These are phyloP conservation scores for Moesziomyces aphidis DNA, from an alignment of 1,284 basidiomycete species.

Conservation along the genomic window DNA sequence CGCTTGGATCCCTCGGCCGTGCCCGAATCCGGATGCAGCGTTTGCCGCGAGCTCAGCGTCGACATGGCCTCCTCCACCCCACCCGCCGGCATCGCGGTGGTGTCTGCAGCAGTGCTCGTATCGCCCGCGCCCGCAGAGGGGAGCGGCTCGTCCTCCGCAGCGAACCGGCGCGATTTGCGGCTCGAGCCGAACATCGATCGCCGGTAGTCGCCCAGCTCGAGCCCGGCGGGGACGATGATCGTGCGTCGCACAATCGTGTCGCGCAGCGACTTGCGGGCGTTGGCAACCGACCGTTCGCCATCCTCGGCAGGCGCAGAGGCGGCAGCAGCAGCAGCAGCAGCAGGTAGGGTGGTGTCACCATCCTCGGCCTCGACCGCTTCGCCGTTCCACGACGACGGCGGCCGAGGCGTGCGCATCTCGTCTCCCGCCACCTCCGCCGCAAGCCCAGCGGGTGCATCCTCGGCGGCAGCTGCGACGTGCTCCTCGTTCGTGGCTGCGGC, in stretches of 20 bases:
- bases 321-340: not conserved
- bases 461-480: too few species aligned
- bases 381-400: not conserved
- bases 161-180: slow-evolving; percentile 49
- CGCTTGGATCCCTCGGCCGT: slow-evolving; percentile 10
- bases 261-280: slow-evolving; percentile 46
- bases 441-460: not conserved
- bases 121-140: slow-evolving; percentile 6
- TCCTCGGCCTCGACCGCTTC: slow-evolving; percentile 2
- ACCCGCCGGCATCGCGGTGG: slow-evolving; percentile 1
- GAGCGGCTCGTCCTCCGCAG: slow-evolving; percentile 28
- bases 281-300: not conserved
- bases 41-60: slow-evolving; percentile 15
- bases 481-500: not conserved
- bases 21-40: slow-evolving; percentile 17
- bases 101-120: not conserved
- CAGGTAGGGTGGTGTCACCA: slow-evolving; percentile 1
- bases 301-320: slow-evolving; percentile 1
- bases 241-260: slow-evolving; percentile 61
- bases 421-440: not conserved
- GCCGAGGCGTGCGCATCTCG: not conserved
- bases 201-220: slow-evolving; percentile 29
- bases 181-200: slow-evolving; percentile 38
- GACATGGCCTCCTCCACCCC: slow-evolving; percentile 9
- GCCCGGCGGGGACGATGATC: slow-evolving; percentile 56